Evolutionary conservation across 352 stramenopile species (phyloP).

Genomic region (Blastocystis hominis): DNA sequence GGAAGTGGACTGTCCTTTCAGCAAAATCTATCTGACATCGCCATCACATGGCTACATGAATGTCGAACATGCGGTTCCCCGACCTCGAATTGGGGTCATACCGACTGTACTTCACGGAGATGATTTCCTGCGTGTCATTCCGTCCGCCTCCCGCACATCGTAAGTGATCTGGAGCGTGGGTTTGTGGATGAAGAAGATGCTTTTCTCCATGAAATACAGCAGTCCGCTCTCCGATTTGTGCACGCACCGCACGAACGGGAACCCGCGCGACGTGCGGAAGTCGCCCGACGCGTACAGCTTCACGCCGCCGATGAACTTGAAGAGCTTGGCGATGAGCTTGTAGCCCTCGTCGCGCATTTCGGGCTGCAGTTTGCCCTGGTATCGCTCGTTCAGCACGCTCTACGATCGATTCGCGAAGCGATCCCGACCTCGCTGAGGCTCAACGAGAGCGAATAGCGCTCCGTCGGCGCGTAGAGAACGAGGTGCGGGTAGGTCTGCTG

Average conservation of each 20-base stretch:
- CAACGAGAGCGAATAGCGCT: slow-evolving; percentile 42
- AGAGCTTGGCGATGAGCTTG: slow-evolving; percentile 94
- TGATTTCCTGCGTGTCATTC: slow-evolving; percentile 73
- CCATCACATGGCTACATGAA: slow-evolving; percentile 62
- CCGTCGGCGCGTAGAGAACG: slow-evolving; percentile 79
- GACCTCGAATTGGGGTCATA: slow-evolving; percentile 76
- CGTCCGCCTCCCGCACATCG: slow-evolving; percentile 63
- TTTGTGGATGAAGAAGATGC: slow-evolving; percentile 99
- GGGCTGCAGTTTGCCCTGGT: slow-evolving; percentile 87
- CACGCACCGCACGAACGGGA: slow-evolving; percentile 68
- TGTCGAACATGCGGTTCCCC: slow-evolving; percentile 45
- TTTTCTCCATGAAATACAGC: slow-evolving; percentile 69
- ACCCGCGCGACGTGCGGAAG: slow-evolving; percentile 66
- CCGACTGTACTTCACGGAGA: slow-evolving; percentile 91
- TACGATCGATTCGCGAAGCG: slow-evolving; percentile 64
- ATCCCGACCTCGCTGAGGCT: slow-evolving; percentile 66
- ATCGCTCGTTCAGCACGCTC: slow-evolving; percentile 90
- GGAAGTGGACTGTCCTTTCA: slow-evolving; percentile 22
- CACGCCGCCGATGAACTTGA: slow-evolving; percentile 80
- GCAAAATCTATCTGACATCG: slow-evolving; percentile 59
- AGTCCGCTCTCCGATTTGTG: slow-evolving; percentile 87
- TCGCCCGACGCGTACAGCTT: slow-evolving; percentile 57
- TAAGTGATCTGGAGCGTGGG: slow-evolving; percentile 93
- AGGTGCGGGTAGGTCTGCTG: slow-evolving; percentile 95
- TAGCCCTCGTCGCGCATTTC: slow-evolving; percentile 85